Conservation (phyloP, 2,329 filamentous ascomycete species). For the Penicillium sp. region DNA sequence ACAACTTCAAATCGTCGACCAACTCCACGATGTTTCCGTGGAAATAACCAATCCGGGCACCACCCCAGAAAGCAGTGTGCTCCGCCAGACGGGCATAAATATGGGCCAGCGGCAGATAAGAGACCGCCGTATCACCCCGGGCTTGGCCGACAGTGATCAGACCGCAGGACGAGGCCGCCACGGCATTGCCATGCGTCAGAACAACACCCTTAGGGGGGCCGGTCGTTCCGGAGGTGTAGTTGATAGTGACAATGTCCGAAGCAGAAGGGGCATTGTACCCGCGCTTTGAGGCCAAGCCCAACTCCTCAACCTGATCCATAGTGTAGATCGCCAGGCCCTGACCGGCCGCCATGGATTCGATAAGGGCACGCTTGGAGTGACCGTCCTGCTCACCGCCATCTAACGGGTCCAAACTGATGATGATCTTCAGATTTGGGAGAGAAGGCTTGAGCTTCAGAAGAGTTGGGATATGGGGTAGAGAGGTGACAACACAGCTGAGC, state of each 20-base stretch:
- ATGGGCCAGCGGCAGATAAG: slow-evolving; percentile 90
- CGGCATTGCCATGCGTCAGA: slow-evolving; percentile 75
- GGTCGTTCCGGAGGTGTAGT: slow-evolving; percentile 65
- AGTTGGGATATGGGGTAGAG: slow-evolving; percentile 74
- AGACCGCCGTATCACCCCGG: slow-evolving; percentile 66
- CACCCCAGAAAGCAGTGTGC: slow-evolving; percentile 68
- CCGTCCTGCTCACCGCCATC: slow-evolving; percentile 73
- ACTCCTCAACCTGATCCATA: slow-evolving; percentile 73
- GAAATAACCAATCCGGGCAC: slow-evolving; percentile 82
- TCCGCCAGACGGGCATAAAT: slow-evolving; percentile 88
- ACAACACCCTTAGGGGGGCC: slow-evolving; percentile 63
- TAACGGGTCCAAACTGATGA: slow-evolving; percentile 81
- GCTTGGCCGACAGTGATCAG: slow-evolving; percentile 54
- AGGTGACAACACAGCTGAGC: slow-evolving; percentile 71
- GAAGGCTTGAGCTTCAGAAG: slow-evolving; percentile 77
- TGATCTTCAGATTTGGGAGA: slow-evolving; percentile 77
- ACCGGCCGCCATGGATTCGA: slow-evolving; percentile 70
- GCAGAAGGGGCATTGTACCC: slow-evolving; percentile 68
- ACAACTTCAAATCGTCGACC: slow-evolving; percentile 84
- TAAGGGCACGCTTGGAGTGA: slow-evolving; percentile 72
- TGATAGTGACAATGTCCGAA: slow-evolving; percentile 74
- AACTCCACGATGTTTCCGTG: slow-evolving; percentile 83
- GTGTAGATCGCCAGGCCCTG: slow-evolving; percentile 76
- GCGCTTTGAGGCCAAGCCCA: slow-evolving; percentile 69
- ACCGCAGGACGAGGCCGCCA: slow-evolving; percentile 66